phyloP scores from a whole-genome alignment of 129 eudicot genomes.

The Ambrosia artemisiifolia region DNA sequence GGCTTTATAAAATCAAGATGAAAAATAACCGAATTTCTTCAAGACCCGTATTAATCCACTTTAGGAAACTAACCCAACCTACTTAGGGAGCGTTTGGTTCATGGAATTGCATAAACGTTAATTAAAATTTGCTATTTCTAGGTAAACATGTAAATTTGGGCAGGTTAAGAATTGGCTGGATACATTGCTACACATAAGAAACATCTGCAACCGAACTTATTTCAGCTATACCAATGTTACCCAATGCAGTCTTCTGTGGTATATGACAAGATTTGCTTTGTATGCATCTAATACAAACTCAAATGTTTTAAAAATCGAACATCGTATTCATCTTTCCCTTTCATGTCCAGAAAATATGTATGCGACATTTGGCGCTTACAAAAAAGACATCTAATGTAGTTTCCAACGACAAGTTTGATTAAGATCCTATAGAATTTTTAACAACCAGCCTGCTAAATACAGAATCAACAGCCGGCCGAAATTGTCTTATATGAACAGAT shows the following conservation, averaged over 20 bases:
- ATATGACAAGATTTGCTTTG: slow-evolving; percentile 13
- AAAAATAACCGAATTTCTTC: too few relatives aligned
- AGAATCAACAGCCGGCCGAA: slow-evolving; percentile 35
- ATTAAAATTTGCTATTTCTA: not conserved
- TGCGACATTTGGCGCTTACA: slow-evolving; percentile 29
- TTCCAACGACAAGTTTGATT: slow-evolving; percentile 16
- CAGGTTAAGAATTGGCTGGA: slow-evolving; percentile 1
- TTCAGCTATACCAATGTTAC: slow-evolving; percentile 17
- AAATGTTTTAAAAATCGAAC: slow-evolving; percentile 4
- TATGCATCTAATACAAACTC: slow-evolving; percentile 17
- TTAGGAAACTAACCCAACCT: too few relatives aligned
- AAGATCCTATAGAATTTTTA: slow-evolving; percentile 25
- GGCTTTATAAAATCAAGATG: too few relatives aligned
- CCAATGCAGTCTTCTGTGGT: slow-evolving; percentile 2
- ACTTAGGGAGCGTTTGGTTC: too few relatives aligned
- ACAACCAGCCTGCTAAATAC: slow-evolving; percentile 18
- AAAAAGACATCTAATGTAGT: slow-evolving; percentile 19
- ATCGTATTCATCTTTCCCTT: slow-evolving; percentile 19
- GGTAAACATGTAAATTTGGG: too few relatives aligned
- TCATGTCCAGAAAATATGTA: slow-evolving; percentile 1
- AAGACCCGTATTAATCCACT: too few relatives aligned
- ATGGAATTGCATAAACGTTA: too few relatives aligned
- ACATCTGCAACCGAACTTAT: slow-evolving; percentile 11
- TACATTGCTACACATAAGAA: slow-evolving; percentile 17
- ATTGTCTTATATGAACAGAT: slow-evolving; percentile 8